Evolutionary conservation across 345 rosid genomes (phyloP), one percentile per base, ranked within the genome.

Genomic region (Gossypium bickii): DNA sequence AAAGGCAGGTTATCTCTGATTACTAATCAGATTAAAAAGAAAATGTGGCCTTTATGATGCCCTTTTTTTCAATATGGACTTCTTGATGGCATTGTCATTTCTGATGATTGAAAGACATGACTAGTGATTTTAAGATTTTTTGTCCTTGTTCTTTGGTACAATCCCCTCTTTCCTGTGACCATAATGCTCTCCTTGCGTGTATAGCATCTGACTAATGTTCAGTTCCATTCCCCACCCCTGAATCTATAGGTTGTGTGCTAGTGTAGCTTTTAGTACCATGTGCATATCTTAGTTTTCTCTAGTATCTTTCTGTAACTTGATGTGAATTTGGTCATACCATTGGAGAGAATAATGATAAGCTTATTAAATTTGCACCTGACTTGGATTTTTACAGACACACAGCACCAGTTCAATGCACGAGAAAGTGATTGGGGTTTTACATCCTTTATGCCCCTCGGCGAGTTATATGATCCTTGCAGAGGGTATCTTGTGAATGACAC

Each of bases 391-490:
- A 78, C 88, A 94, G 98, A 94, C 75, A 92, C 97, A 9, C 94
- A 92, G 52, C 98, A 94, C 83, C 97, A 90, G 58, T 94, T 94
- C 83, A 92, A 87, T 81, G 90, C 94, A 49, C 84, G 97, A 73
- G 98, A 89, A 85, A 91, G 97, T 70, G 97, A 94, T 83, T 94
- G 98, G 97, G 98, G 98, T 34, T 92, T 92, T 76, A 89, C 94
- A 67, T 87, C 97, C 45, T 94, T 94, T 80, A 92, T 92, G 97
- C 92, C 98, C 51, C 97, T 92, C 38, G 79, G 93, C 44, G 98
- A 94, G 57, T 87, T 94, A 27, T 90, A 94, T 89, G 98, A 94
- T 83, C 97, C 93, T 74, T 74, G 79, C 68, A 87, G 92, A 80
- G 98, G 98, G 51, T 94, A 84, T 86, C 82, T 94, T 56, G 79